These are phyloP conservation scores for Russula emetica DNA, from an alignment of 768 basidiomycete genomes.

Conservation along the genomic window DNA sequence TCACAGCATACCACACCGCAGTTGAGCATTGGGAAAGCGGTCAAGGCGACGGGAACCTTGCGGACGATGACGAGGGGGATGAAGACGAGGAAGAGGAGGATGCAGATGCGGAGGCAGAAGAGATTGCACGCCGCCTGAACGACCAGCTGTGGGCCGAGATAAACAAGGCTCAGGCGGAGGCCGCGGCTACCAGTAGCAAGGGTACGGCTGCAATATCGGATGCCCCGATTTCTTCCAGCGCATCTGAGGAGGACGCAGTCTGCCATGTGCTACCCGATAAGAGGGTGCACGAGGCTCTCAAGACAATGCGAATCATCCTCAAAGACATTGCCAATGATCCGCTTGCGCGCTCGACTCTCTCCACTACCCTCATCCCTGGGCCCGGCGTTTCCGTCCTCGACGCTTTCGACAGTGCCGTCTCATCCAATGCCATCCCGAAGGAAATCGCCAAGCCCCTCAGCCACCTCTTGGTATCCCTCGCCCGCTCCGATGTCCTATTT, in stretches of 20 bases:
- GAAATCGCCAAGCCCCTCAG: slow-evolving; percentile 54
- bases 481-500: slow-evolving; percentile 62
- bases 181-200: slow-evolving; percentile 30
- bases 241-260: not conserved
- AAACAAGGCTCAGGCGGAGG: slow-evolving; percentile 53
- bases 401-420: slow-evolving; percentile 48
- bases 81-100: slow-evolving; percentile 61
- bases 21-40: not conserved
- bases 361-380: slow-evolving; percentile 48
- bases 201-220: slow-evolving; percentile 11
- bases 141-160: slow-evolving; percentile 78
- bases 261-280: slow-evolving; percentile 25
- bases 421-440: slow-evolving; percentile 47
- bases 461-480: slow-evolving; percentile 58
- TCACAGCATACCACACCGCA: not conserved
- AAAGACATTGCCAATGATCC: slow-evolving; percentile 53
- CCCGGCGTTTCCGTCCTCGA: slow-evolving; percentile 51
- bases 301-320: slow-evolving; percentile 62
- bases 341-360: slow-evolving; percentile 51
- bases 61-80: slow-evolving; percentile 37
- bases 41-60: not conserved
- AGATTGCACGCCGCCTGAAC: slow-evolving; percentile 67
- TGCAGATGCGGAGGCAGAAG: slow-evolving; percentile 58
- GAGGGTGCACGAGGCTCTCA: slow-evolving; percentile 56
- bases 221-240: slow-evolving; percentile 23